These are phyloP conservation scores for Terfezia claveryi DNA, from an alignment of 495 filamentous ascomycete genomes.

Conservation along the genomic window DNA sequence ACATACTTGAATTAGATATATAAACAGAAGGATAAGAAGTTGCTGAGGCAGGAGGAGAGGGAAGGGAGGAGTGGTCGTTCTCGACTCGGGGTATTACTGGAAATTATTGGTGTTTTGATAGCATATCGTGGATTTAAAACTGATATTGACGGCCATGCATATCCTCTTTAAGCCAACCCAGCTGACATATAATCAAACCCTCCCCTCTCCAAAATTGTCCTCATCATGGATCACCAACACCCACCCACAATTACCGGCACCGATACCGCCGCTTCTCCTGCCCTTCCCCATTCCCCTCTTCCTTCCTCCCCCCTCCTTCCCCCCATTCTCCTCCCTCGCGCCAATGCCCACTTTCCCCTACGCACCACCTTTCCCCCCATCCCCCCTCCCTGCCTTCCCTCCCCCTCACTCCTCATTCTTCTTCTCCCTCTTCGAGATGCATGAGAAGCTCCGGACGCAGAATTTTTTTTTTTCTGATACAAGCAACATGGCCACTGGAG, in stretches of 20 bases:
- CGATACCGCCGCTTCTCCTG: background rate
- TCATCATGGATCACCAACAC: background rate
- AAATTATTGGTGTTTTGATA: no score
- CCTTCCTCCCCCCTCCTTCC: background rate
- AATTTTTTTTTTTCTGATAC: no score
- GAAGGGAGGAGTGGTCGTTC: no score
- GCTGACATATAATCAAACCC: no score
- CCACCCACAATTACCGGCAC: background rate
- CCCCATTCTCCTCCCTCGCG: background rate
- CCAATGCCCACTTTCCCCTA: background rate
- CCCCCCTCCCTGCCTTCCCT: background rate
- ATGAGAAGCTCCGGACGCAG: no score
- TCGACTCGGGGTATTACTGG: no score
- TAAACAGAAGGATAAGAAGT: no score
- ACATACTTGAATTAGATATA: no score
- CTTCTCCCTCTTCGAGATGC: background rate
- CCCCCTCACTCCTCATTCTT: background rate
- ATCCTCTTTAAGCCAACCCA: no score
- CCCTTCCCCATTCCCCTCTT: background rate
- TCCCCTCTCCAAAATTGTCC: background rate
- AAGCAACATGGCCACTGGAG: slow-evolving; percentile 69
- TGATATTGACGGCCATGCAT: no score
- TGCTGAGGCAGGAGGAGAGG: no score
- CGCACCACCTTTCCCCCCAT: background rate
- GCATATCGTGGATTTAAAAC: no score